These are phyloP conservation scores for Copromyces sp. DNA, from an alignment of 495 filamentous ascomycete species.

Conservation along the genomic window DNA sequence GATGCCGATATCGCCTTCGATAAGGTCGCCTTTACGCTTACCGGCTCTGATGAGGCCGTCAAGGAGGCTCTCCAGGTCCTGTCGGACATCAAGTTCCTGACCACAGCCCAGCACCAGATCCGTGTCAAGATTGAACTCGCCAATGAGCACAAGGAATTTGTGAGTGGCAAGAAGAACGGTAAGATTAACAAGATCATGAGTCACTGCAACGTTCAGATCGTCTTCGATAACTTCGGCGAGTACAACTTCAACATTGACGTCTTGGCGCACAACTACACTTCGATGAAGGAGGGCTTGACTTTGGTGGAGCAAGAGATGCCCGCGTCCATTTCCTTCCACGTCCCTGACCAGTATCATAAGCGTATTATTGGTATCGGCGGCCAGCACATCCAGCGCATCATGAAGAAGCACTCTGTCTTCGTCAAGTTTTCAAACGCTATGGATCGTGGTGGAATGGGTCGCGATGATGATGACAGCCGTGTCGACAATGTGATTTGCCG, in stretches of 20 bases:
- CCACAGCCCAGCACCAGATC: conserved; percentile 80
- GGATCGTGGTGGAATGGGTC: conserved; percentile 83
- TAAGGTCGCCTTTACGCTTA: conserved; percentile 85
- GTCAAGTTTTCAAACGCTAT: conserved; percentile 99
- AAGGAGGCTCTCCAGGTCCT: conserved; percentile 90
- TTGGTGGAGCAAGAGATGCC: conserved; percentile 99
- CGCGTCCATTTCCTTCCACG: conserved; percentile 96
- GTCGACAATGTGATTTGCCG: conserved; percentile 99
- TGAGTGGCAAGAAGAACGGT: conserved; percentile 98
- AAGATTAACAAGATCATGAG: conserved; percentile 99
- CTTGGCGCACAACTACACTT: conserved; percentile 79
- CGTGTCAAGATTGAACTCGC: conserved; percentile 96
- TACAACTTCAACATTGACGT: conserved; percentile 99
- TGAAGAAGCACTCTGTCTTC: conserved; percentile 99
- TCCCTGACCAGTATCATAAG: conserved; percentile 99
- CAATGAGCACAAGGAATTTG: conserved; percentile 99
- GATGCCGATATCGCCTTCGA: conserved; percentile 92
- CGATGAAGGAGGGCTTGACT: conserved; percentile 80
- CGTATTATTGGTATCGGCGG: conserved; percentile 98
- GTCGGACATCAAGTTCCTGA: conserved; percentile 81
- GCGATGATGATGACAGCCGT: conserved; percentile 94
- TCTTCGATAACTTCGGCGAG: conserved; percentile 97
- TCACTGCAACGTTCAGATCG: conserved; percentile 95
- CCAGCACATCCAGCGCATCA: conserved; percentile 97
- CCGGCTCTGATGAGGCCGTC: conserved; percentile 89